Conservation (phyloP, 805 yeast species). For the Metschnikowia colocasiae region DNA sequence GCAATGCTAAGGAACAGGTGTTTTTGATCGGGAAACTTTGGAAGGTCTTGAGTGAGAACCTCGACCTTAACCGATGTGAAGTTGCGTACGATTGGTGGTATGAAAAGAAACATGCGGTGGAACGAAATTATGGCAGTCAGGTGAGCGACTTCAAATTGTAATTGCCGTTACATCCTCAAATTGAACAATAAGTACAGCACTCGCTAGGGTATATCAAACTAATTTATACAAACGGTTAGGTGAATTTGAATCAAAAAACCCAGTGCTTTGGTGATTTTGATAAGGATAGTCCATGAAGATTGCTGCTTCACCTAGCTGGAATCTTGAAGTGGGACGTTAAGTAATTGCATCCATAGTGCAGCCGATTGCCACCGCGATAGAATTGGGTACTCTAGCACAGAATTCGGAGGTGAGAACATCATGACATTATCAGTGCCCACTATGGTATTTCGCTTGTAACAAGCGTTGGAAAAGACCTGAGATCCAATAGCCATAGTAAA, state of each 20-base stretch:
- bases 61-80: conserved; percentile 54
- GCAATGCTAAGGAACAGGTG: conserved; percentile 35
- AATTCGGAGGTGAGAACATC: not conserved
- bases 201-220: not conserved
- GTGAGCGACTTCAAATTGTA: conserved; percentile 8
- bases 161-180: not conserved
- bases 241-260: not conserved
- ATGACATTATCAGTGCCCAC: not conserved
- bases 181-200: not conserved
- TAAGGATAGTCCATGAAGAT: not conserved
- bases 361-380: not conserved
- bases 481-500: not conserved
- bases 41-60: conserved; percentile 54
- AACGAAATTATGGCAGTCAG: conserved; percentile 7
- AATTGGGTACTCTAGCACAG: not conserved
- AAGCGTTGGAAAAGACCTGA: not conserved
- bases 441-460: not conserved
- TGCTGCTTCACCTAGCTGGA: not conserved
- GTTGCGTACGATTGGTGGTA: conserved; percentile 66
- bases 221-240: conserved; percentile 1
- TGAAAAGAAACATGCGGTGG: conserved; percentile 21
- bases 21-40: conserved; percentile 45
- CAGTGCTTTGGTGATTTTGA: not conserved
- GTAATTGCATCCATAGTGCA: not conserved
- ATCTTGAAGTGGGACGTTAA: not conserved